These are phyloP conservation scores for Agaricus subrufescens DNA, from an alignment of 768 basidiomycete genomes.

Conservation along the genomic window DNA sequence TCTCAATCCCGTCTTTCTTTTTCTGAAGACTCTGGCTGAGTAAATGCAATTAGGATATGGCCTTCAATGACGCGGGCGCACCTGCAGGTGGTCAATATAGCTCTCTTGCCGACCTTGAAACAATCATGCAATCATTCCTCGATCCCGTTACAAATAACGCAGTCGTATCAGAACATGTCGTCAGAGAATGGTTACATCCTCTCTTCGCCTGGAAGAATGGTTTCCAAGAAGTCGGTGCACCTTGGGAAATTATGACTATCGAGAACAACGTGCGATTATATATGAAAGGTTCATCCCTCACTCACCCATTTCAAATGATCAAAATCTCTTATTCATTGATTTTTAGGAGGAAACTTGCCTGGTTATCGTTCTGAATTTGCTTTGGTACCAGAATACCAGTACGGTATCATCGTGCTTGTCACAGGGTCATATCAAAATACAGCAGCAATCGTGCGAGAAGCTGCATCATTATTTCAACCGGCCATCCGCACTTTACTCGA, in stretches of 20 bases:
- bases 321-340: background rate
- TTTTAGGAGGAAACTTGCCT: slow-evolving; percentile 31
- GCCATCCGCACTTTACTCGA: slow-evolving; percentile 28
- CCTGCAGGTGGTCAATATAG: slow-evolving; percentile 48
- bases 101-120: slow-evolving; percentile 41
- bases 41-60: slow-evolving; percentile 25
- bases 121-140: slow-evolving; percentile 39
- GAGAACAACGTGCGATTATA: slow-evolving; percentile 24
- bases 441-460: slow-evolving; percentile 24
- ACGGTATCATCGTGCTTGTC: slow-evolving; percentile 36
- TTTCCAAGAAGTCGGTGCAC: slow-evolving; percentile 32
- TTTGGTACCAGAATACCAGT: slow-evolving; percentile 33
- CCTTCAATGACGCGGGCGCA: slow-evolving; percentile 34
- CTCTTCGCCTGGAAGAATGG: slow-evolving; percentile 32
- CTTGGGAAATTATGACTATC: slow-evolving; percentile 37
- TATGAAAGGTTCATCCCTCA: slow-evolving; percentile 23
- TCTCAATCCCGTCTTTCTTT: background rate
- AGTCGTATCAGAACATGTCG: slow-evolving; percentile 25
- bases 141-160: slow-evolving; percentile 31
- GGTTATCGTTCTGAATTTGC: slow-evolving; percentile 37
- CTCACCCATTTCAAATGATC: background rate
- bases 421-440: slow-evolving; percentile 32
- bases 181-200: slow-evolving; percentile 41
- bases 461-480: slow-evolving; percentile 26
- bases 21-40: background rate